Evolutionary conservation across 257 asterid genomes (phyloP).

Genomic region (Ehretia macrophylla): DNA sequence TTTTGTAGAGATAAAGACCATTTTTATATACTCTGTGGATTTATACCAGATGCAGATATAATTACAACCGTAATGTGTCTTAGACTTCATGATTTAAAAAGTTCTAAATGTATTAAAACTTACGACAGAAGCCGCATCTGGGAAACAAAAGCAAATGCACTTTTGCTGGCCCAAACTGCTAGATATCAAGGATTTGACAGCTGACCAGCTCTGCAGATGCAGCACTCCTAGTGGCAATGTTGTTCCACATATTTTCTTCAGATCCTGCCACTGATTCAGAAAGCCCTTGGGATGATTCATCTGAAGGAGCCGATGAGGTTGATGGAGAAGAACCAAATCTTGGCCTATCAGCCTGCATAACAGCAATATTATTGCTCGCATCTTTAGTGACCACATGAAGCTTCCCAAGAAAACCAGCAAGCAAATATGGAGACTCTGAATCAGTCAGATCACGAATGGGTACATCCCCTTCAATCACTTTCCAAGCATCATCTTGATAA

Average conservation of each 20-base stretch:
- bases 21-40: not conserved
- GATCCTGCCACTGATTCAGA: constrained; percentile 38
- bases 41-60: too few species aligned
- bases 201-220: constrained; percentile 78
- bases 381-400: constrained; percentile 78
- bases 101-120: constrained; percentile 4
- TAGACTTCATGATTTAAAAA: not conserved
- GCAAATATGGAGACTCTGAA: constrained; percentile 75
- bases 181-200: constrained; percentile 71
- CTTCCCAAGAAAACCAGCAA: constrained; percentile 75
- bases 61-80: not conserved
- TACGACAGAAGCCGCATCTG: constrained; percentile 3
- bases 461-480: constrained; percentile 72
- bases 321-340: constrained; percentile 35
- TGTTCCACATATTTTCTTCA: constrained; percentile 58
- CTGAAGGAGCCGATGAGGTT: constrained; percentile 29
- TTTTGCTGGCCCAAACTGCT: constrained; percentile 15
- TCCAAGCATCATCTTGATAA: constrained; percentile 78
- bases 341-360: constrained; percentile 62
- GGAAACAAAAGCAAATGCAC: constrained; percentile 7
- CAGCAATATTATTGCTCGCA: constrained; percentile 45
- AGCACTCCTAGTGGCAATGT: constrained; percentile 44
- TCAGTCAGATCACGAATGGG: constrained; percentile 58
- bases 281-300: constrained; percentile 32
- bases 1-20: not conserved